Conservation (phyloP, 352 stramenopile species). For the Phytophthora hybrid region DNA sequence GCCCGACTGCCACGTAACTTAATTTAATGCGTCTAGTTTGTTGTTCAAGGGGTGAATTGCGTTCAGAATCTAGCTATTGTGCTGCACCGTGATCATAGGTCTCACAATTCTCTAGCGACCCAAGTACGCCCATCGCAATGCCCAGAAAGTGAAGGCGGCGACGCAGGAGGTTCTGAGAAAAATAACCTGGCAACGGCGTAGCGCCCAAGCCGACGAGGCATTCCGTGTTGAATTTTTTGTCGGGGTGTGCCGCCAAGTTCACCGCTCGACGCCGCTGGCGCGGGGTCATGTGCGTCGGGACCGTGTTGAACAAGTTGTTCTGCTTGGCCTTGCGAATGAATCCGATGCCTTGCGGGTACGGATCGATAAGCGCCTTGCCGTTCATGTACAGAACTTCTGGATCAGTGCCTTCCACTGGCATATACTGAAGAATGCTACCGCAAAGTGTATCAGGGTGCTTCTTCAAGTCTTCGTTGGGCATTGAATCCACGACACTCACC, state of each 20-base stretch:
- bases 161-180: slow-evolving; percentile 46
- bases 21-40: slow-evolving; percentile 8
- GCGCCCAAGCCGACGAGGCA: slow-evolving; percentile 59
- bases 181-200: slow-evolving; percentile 47
- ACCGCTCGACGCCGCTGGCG: slow-evolving; percentile 35
- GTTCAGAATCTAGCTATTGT: background rate
- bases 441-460: slow-evolving; percentile 45
- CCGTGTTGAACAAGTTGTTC: slow-evolving; percentile 55
- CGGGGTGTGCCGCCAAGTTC: slow-evolving; percentile 16
- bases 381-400: slow-evolving; percentile 43
- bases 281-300: slow-evolving; percentile 64
- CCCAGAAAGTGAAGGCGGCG: slow-evolving; percentile 55
- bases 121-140: slow-evolving; percentile 38
- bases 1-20: slow-evolving; percentile 6
- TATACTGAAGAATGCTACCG: slow-evolving; percentile 49
- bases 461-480: slow-evolving; percentile 42
- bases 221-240: slow-evolving; percentile 43
- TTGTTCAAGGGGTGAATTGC: background rate
- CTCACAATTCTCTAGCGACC: slow-evolving; percentile 43
- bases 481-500: slow-evolving; percentile 40
- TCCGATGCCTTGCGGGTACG: slow-evolving; percentile 37
- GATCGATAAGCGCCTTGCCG: slow-evolving; percentile 35
- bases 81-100: slow-evolving; percentile 16
- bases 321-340: slow-evolving; percentile 42
- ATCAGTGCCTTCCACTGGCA: slow-evolving; percentile 27